A percentile compares a stretch with the other conserved stretches of the same genome.
These are phyloP conservation scores for Colletotrichum incanum DNA, from an alignment of 2,329 filamentous ascomycete species.

Conservation along the genomic window DNA sequence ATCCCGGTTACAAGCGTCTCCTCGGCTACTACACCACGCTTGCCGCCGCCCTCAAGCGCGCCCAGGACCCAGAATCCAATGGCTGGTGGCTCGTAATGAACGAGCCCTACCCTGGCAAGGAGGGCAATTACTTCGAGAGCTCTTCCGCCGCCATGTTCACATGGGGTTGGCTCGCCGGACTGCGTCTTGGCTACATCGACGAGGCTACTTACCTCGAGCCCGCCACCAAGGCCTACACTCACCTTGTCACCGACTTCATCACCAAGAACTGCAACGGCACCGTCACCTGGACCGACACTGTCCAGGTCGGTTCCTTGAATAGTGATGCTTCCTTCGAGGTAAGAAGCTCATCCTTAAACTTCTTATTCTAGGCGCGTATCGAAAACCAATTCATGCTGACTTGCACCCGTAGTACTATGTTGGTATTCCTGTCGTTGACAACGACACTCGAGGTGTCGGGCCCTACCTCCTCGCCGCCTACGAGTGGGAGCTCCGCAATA, in stretches of 20 bases:
- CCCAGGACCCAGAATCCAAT: conserved; percentile 58
- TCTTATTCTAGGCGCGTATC: no score
- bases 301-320: conserved; percentile 66
- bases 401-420: conserved; percentile 22
- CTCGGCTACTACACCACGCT: conserved; percentile 58
- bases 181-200: conserved; percentile 50
- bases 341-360: conserved; percentile 36
- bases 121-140: conserved; percentile 74
- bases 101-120: conserved; percentile 59
- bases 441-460: conserved; percentile 39
- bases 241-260: conserved; percentile 61
- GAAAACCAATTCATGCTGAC: background rate
- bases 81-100: conserved; percentile 74
- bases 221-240: conserved; percentile 50
- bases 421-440: conserved; percentile 31
- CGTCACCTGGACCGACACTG: conserved; percentile 66
- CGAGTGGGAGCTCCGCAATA: conserved; percentile 41
- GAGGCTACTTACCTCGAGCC: conserved; percentile 45
- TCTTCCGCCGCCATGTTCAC: conserved; percentile 73
- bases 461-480: conserved; percentile 38
- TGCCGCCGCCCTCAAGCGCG: conserved; percentile 57
- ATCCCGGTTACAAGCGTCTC: conserved; percentile 55
- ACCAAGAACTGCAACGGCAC: conserved; percentile 63
- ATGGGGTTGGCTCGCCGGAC: conserved; percentile 65
- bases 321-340: conserved; percentile 66